Evolutionary conservation across 768 basidiomycete species (phyloP).

Genomic region (Pleurotus citrinopileatus): DNA sequence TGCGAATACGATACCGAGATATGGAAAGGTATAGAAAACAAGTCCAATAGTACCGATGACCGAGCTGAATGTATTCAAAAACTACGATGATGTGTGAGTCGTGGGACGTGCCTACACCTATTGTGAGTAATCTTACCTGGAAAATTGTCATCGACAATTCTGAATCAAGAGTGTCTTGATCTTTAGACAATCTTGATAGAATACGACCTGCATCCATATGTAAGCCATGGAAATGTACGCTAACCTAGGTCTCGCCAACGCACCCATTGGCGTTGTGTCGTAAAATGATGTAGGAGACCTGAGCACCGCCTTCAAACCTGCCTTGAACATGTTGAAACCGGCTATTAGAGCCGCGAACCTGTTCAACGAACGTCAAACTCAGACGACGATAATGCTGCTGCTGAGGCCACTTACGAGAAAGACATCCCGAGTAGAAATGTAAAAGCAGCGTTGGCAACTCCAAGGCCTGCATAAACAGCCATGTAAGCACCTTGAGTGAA

Average conservation of each 20-base stretch:
- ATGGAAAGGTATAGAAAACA: constrained; percentile 68
- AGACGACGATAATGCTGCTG: not conserved
- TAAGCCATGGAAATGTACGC: not conserved
- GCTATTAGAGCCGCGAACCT: constrained; percentile 38
- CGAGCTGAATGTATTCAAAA: constrained; percentile 35
- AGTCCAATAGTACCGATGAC: constrained; percentile 55
- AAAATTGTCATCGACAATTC: constrained; percentile 43
- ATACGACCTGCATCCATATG: constrained; percentile 42
- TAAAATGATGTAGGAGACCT: constrained; percentile 65
- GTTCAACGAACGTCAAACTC: constrained; percentile 3
- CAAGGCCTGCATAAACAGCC: constrained; percentile 50
- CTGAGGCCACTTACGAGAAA: constrained; percentile 45
- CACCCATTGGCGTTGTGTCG: constrained; percentile 70
- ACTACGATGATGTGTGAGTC: constrained; percentile 23
- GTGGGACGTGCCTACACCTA: not conserved
- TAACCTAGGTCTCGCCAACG: constrained; percentile 8
- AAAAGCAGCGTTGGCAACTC: constrained; percentile 47
- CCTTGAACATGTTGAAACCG: constrained; percentile 50
- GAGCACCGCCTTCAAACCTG: constrained; percentile 54
- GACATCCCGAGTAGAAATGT: constrained; percentile 46
- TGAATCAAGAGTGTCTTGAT: constrained; percentile 57
- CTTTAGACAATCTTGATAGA: constrained; percentile 55
- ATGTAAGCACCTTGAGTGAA: constrained; percentile 69
- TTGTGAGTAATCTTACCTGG: constrained; percentile 30
- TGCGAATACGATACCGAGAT: constrained; percentile 60